Percentiles rank a stretch among this genome's conserved stretches.
Evolutionary conservation across 305 asterid species (phyloP).

Genomic region (Solanum hybrid): DNA sequence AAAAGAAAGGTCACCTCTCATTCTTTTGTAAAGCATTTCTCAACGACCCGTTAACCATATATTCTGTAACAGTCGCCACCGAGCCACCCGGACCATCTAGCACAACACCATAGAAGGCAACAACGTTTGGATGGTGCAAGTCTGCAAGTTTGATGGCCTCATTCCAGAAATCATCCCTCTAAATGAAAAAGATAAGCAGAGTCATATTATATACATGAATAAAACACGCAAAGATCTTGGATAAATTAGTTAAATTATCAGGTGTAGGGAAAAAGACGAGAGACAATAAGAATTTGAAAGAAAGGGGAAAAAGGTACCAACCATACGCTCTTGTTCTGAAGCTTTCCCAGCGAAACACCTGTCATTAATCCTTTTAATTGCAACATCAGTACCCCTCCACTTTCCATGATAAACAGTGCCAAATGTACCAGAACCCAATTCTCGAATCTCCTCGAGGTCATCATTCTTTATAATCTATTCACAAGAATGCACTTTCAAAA

Average conservation of each 20-base stretch:
- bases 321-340: conserved; percentile 91
- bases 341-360: conserved; percentile 76
- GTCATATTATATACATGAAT: background rate
- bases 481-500: background rate
- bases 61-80: conserved; percentile 81
- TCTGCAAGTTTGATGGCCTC: conserved; percentile 83
- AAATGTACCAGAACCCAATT: conserved; percentile 86
- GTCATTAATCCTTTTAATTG: conserved; percentile 73
- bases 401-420: conserved; percentile 93
- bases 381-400: conserved; percentile 93
- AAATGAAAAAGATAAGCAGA: conserved; percentile 10
- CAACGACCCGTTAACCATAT: conserved; percentile 81
- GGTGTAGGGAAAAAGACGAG: background rate
- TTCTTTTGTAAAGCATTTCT: conserved; percentile 69
- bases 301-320: conserved; percentile 16
- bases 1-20: conserved; percentile 40
- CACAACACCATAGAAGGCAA: conserved; percentile 85
- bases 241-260: background rate
- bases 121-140: conserved; percentile 88
- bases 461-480: conserved; percentile 57
- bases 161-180: conserved; percentile 89
- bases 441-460: conserved; percentile 77
- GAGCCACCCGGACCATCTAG: conserved; percentile 79
- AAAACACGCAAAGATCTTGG: background rate
- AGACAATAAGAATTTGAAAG: background rate